Conservation (phyloP, 1,284 basidiomycete species). For the Pseudozyma sp. region DNA sequence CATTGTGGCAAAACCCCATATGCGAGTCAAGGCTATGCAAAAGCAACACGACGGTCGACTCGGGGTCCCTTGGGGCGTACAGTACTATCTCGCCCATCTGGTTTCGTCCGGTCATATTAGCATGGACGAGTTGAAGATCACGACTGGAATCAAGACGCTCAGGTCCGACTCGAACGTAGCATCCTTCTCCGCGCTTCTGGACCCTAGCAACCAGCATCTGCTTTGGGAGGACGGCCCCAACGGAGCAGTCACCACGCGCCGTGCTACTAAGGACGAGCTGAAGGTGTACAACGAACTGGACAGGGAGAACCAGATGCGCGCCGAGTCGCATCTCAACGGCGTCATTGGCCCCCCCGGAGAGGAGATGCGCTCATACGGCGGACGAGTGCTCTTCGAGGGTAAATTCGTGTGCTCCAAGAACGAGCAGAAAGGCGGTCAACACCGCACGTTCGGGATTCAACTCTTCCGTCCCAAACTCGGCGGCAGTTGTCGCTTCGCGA, state of each 20-base stretch:
- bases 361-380: constrained; percentile 32
- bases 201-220: constrained; percentile 11
- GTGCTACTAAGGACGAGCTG: constrained; percentile 17
- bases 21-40: constrained; percentile 25
- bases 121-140: constrained; percentile 23
- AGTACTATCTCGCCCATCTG: constrained; percentile 37
- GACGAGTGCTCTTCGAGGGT: constrained; percentile 37
- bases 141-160: constrained; percentile 15
- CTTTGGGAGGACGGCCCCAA: constrained; percentile 17
- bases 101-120: constrained; percentile 13
- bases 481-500: constrained; percentile 36
- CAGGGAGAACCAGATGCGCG: constrained; percentile 20
- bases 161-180: constrained; percentile 18
- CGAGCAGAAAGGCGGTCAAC: constrained; percentile 3
- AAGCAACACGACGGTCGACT: constrained; percentile 9
- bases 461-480: constrained; percentile 37
- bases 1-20: constrained; percentile 8
- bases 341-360: constrained; percentile 35
- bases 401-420: constrained; percentile 11
- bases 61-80: constrained; percentile 32
- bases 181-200: constrained; percentile 20
- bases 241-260: constrained; percentile 14
- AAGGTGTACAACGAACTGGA: constrained; percentile 30
- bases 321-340: constrained; percentile 15
- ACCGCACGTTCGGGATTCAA: constrained; percentile 20